Evolutionary conservation across 495 filamentous ascomycete genomes (phyloP).

Genomic region (Cercophora newfieldiana): DNA sequence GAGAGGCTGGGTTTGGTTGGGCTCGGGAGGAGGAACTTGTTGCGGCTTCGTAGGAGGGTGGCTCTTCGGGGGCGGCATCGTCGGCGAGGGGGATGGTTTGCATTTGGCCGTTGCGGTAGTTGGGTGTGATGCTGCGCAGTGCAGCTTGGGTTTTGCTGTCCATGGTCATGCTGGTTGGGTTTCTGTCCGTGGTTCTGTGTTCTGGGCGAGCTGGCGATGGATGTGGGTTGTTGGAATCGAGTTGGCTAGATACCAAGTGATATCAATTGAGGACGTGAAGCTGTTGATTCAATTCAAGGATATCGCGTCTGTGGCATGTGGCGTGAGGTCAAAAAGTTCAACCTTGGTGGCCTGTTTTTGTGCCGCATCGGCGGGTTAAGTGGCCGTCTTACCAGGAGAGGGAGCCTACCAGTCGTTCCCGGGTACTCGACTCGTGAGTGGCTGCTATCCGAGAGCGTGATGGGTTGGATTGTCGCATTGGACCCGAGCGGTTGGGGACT

Average conservation of each 20-base stretch:
- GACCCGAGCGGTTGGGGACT: background rate
- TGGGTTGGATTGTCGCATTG: no score
- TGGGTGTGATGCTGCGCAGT: constrained; percentile 1
- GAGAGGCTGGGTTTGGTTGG: background rate
- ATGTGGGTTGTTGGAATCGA: background rate
- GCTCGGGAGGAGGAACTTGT: background rate
- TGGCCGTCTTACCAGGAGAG: constrained; percentile 2
- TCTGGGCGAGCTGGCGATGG: no score
- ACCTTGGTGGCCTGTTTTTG: background rate
- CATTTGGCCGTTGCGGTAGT: background rate
- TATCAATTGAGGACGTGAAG: background rate
- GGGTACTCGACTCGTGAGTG: background rate
- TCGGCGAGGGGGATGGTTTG: constrained; percentile 9
- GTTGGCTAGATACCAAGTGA: background rate
- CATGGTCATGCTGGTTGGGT: background rate
- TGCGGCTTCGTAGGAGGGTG: constrained; percentile 10
- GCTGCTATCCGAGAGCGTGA: background rate
- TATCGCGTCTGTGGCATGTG: background rate
- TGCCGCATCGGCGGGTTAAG: background rate
- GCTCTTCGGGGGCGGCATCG: background rate
- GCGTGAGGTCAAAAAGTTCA: background rate
- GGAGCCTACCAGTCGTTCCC: background rate
- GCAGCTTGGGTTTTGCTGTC: background rate
- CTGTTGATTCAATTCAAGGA: background rate
- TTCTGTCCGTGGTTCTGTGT: background rate